Evolutionary conservation across 1,284 basidiomycete species (phyloP).

Genomic region (Tetrapyrgos nigripes): DNA sequence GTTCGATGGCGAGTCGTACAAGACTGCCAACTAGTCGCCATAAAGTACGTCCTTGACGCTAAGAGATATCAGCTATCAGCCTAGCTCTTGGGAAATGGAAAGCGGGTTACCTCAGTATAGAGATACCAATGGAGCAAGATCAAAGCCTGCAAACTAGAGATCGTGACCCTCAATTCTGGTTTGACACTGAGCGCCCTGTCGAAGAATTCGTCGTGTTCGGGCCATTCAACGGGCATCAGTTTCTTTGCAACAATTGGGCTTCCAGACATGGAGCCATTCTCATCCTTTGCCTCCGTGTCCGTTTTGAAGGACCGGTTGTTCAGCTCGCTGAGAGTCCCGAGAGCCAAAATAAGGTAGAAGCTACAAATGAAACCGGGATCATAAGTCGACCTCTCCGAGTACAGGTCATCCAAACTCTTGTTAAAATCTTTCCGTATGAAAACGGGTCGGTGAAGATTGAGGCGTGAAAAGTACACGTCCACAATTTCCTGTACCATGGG

Average conservation of each 20-base stretch:
- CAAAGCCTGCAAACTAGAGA: constrained; percentile 80
- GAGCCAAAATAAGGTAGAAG: constrained; percentile 75
- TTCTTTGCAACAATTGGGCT: background rate
- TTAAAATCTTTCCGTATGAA: constrained; percentile 72
- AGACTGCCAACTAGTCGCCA: constrained; percentile 86
- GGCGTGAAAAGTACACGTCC: constrained; percentile 73
- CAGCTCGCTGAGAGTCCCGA: constrained; percentile 81
- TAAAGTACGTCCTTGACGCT: constrained; percentile 84
- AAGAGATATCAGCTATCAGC: background rate
- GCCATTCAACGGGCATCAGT: constrained; percentile 73
- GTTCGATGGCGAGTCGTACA: constrained; percentile 78
- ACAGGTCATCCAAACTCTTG: constrained; percentile 65
- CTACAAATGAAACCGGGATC: constrained; percentile 82
- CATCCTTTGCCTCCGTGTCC: constrained; percentile 24
- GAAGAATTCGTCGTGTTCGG: constrained; percentile 82
- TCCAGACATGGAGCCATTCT: constrained; percentile 4
- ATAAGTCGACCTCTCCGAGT: constrained; percentile 57
- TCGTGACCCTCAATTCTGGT: constrained; percentile 78
- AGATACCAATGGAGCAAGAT: constrained; percentile 86
- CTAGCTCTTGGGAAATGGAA: background rate
- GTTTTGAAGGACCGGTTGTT: constrained; percentile 51
- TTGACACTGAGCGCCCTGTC: constrained; percentile 77
- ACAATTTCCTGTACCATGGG: constrained; percentile 66
- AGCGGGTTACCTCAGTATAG: constrained; percentile 73
- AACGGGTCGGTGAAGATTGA: constrained; percentile 81